Evolutionary conservation across 2,329 filamentous ascomycete species (phyloP), one percentile per base, ranked within the genome.

Genomic region (Cladophialophora chaetospira): DNA sequence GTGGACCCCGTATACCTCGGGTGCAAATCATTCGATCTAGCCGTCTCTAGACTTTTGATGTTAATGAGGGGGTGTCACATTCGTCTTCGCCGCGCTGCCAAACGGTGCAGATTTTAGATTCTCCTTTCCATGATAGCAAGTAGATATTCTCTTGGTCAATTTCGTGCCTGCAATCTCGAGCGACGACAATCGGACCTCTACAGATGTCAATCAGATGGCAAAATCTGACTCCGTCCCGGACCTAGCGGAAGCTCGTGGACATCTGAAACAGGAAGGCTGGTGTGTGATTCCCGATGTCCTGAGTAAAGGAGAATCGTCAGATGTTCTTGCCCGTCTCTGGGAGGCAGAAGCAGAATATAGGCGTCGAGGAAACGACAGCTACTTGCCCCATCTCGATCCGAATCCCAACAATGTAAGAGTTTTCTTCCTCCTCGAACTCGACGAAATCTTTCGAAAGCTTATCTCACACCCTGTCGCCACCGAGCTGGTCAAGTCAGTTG

Each of bases 401-500:
- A 70, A 71, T 54, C 55, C 55, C 15, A 58, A 33, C 55, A 70
- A 71, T 47, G 65, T 70, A 26, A 64, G 69, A 2, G 63, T 71
- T 29, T 71, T 70, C 61, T 67, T 69, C 50, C 67, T 71, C 25
- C 60, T 69, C 47, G 67, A 69, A 44, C 63, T 69, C 4, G 67
- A 71, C 53, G 25, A 54, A 40, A 62, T 67, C 52, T 71, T 69
- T 47, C 64, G 65, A 5, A 65, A 68, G 25, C 55, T 68, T 45
- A 68, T 69, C 46, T 21, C 55, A 5, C 65, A 68, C 57, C 69
- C 69, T 3, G 66, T 63, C 1, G 66, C 63, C 15, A 47, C 70
- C 9, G 59, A 65, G 19, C 65, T 70, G 65, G 67, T 70, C 19
- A 61, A 67, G 47, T 62, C 61, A 0, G 61, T 70, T 2, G 63